Conservation (phyloP, 2,329 filamentous ascomycete species). For the Botrytis tulipae region DNA sequence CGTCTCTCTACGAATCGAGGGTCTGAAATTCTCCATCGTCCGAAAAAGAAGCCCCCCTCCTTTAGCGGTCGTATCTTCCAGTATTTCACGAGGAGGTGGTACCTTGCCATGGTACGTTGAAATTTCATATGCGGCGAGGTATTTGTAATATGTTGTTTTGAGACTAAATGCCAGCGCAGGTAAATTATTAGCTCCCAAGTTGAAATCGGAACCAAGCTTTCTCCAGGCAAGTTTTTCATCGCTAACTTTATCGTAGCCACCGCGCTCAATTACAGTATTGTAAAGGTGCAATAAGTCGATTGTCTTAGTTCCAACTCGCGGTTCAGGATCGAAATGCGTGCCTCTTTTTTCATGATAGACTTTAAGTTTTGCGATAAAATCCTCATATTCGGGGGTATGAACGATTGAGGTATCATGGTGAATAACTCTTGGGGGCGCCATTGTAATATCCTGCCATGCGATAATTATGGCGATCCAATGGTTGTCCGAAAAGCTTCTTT, state of each 20-base stretch:
- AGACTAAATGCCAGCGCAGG: slow-evolving; percentile 82
- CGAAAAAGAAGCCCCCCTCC: slow-evolving; percentile 76
- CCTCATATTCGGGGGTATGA: slow-evolving; percentile 68
- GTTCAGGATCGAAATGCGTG: slow-evolving; percentile 74
- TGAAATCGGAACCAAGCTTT: slow-evolving; percentile 70
- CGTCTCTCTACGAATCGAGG: slow-evolving; percentile 43
- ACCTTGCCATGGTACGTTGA: slow-evolving; percentile 72
- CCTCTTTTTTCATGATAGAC: slow-evolving; percentile 77
- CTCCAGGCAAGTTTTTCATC: slow-evolving; percentile 86
- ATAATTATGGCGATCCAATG: slow-evolving; percentile 22
- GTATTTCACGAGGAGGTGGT: slow-evolving; percentile 81
- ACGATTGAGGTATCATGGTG: slow-evolving; percentile 27
- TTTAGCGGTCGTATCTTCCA: slow-evolving; percentile 76
- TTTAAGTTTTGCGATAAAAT: slow-evolving; percentile 72
- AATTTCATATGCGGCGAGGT: slow-evolving; percentile 85
- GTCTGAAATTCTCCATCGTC: slow-evolving; percentile 72
- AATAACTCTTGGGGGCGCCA: slow-evolving; percentile 33
- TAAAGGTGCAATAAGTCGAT: slow-evolving; percentile 78
- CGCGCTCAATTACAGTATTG: slow-evolving; percentile 70
- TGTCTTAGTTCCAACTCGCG: slow-evolving; percentile 73
- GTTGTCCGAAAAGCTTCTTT: slow-evolving; percentile 9
- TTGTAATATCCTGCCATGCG: slow-evolving; percentile 31
- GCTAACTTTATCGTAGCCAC: slow-evolving; percentile 83
- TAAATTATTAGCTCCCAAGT: slow-evolving; percentile 71
- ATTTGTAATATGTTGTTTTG: slow-evolving; percentile 88